Conservation (phyloP, 768 basidiomycete genomes). For the Termitomyces sp. region DNA sequence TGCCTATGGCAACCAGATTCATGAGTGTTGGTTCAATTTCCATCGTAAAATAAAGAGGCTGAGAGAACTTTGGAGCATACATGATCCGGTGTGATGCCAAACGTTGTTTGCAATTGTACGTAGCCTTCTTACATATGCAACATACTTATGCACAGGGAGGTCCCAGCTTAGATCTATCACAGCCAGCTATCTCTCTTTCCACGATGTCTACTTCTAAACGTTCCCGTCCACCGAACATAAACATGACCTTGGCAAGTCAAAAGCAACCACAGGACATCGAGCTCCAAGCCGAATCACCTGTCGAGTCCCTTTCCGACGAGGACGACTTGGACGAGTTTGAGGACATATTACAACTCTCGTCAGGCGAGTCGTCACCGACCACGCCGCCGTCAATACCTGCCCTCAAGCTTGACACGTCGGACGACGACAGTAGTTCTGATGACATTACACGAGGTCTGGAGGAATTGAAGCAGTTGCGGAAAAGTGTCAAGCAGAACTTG, state of each 20-base stretch:
- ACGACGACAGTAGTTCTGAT: slow-evolving; percentile 37
- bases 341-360: slow-evolving; percentile 34
- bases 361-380: slow-evolving; percentile 27
- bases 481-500: slow-evolving; percentile 71
- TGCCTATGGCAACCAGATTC: not conserved
- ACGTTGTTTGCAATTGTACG: not conserved
- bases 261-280: slow-evolving; percentile 28
- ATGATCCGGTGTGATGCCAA: not conserved
- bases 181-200: not conserved
- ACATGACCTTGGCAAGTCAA: slow-evolving; percentile 30
- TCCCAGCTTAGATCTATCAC: slow-evolving; percentile 7
- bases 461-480: slow-evolving; percentile 61
- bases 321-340: slow-evolving; percentile 32
- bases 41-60: not conserved
- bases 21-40: not conserved
- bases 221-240: slow-evolving; percentile 46
- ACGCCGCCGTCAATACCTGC: slow-evolving; percentile 28
- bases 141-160: not conserved
- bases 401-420: slow-evolving; percentile 24
- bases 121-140: not conserved
- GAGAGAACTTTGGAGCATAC: not conserved
- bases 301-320: slow-evolving; percentile 22
- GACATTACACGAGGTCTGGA: slow-evolving; percentile 66
- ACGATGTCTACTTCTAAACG: slow-evolving; percentile 29
- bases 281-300: slow-evolving; percentile 29